Conservation (phyloP, 2,329 filamentous ascomycete genomes). For the Cercospora zeina region DNA sequence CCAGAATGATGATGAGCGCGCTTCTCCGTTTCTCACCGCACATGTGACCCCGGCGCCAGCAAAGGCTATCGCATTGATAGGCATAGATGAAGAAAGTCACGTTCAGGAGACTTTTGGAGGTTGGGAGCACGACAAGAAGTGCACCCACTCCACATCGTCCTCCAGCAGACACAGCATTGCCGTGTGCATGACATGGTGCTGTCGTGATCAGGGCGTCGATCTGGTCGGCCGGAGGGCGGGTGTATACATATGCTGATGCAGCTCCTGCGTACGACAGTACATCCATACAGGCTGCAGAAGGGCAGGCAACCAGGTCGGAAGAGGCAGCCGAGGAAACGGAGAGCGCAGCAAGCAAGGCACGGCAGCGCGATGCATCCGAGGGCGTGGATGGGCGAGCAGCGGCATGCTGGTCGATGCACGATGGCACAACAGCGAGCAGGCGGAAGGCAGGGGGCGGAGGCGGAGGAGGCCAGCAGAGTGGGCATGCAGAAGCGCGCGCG, state of each 20-base stretch:
- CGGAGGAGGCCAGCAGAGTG: neutral
- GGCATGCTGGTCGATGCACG: too few relatives aligned
- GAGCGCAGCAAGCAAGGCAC: conserved; percentile 3
- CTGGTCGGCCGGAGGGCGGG: conserved; percentile 13
- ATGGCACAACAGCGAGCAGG: too few relatives aligned
- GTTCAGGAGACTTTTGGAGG: neutral
- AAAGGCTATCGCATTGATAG: neutral
- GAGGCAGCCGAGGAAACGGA: conserved; percentile 2
- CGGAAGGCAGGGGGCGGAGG: neutral
- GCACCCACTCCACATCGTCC: neutral
- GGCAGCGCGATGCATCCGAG: conserved; percentile 3
- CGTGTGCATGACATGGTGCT: neutral
- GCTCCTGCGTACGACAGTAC: conserved; percentile 1
- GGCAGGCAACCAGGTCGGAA: conserved; percentile 5
- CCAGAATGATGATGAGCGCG: neutral
- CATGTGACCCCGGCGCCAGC: neutral
- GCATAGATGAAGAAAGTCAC: neutral
- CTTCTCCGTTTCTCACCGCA: conserved; percentile 2
- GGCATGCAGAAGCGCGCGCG: neutral
- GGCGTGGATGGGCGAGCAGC: neutral
- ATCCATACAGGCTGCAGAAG: neutral
- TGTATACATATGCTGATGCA: neutral
- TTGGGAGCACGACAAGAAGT: neutral
- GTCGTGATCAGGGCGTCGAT: neutral
- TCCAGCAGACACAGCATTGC: neutral